Base-by-base conservation (phyloP, 805 yeast species). In the Yarrowia sp. region DNA sequence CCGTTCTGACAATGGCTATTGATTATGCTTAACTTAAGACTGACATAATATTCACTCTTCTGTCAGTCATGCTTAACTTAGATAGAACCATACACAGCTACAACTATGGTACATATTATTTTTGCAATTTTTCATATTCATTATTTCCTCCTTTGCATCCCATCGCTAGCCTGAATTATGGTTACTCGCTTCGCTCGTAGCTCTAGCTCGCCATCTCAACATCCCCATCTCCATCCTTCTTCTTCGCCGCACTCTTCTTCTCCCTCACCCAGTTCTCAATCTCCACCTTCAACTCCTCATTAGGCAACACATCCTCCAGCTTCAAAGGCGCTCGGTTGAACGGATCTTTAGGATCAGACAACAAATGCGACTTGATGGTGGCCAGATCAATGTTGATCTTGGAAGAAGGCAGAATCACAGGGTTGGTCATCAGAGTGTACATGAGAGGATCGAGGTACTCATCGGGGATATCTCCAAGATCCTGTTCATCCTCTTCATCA, bases 281-380 rank as follows among this genome's bases (percentile, higher is more conserved):
- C 43, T 58, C 64, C 7, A 75, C 71, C 72, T 81, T 86, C 73
- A 92, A 79, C 68, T 87, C 96, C 1, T 77, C 79, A 76, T 92
- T 87, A 17, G 95, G 96, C 22, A 83, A 75, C 32, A 92, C 96
- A 69, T 95, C 97, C 69, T 93, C 98, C 43, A 93, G 76, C 71
- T 85, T 90, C 71, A 95, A 80, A 5, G 98, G 98, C 79, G 86
- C 82, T 76, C 99, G 86, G 76, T 93, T 95, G 79, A 95, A 95
- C 17, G 99, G 99, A 78, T 95, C 99, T 0, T 97, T 95, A 1
- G 96, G 85, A 77, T 95, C 98, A 78, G 93, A 90, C 74, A 95
- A 82, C 66, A 95, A 79, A 79, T 95, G 99, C 3, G 97, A 90
- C 73, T 92, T 93, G 71, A 95, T 89, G 1, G 98, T 95, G 41